Evolutionary conservation across 1,139 yeast species (phyloP), one percentile per base, ranked within the genome.

Genomic region (Sugiyamaella grinbergsii): DNA sequence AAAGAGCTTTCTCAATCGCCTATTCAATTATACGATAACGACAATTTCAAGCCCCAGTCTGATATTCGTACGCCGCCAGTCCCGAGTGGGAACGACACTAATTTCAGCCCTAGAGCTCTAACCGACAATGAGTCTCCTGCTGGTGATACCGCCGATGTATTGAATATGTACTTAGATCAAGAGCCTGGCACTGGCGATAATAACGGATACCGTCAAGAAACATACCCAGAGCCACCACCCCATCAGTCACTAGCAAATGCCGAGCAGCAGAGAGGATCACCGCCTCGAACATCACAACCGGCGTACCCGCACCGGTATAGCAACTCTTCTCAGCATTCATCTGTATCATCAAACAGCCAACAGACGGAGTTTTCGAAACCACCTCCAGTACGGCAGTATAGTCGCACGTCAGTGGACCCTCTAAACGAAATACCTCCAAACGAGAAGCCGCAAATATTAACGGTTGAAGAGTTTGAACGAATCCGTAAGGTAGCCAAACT

Each of bases 401-500:
- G 38, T 41, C 28, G 24, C 7, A 41, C 42, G 13, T 36, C 40
- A 11, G 40, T 51, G n/a, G 54, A 57, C 18, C 42, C 55, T 20
- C 26, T 52, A 34, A 47, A 53, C 8, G 55, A 51, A 37, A 49
- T 46, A 5, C 49, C 52, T 7, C 52, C 44, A 13, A 44, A 38
- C 19, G 46, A 33, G n/a, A 51, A 49, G 52, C 47, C 47, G 26
- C 54, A 56, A 45, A 56, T 55, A 36, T 53, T 65, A 24, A 63
- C 67, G 3, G 61, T 62, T 6, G 59, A 59, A 34, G 62, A 62
- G 51, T 60, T 70, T 48, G 72, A 70, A 52, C 49, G 58, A 6
- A 50, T 54, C 4, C 62, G 71, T 4, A 57, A 57, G 15, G 55
- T 57, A 18, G 71, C 71, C 8, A 53, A 57, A n/a, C 54, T 55